These are phyloP conservation scores for Hypoxylon sp. DNA, from an alignment of 2,329 filamentous ascomycete species.

Conservation along the genomic window DNA sequence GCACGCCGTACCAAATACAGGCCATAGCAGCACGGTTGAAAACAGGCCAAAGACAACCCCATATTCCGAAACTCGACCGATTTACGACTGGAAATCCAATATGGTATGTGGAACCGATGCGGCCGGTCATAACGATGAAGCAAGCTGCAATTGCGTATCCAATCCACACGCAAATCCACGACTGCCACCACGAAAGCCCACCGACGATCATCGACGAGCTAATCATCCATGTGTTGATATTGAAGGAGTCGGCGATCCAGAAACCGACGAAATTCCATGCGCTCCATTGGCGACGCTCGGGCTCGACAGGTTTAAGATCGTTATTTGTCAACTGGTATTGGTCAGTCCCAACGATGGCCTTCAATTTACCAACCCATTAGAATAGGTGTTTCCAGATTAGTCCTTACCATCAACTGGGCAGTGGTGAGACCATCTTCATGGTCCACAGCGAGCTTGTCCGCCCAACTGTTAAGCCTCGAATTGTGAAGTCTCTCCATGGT, in stretches of 20 bases:
- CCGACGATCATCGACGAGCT: slow-evolving; percentile 80
- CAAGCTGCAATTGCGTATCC: slow-evolving; percentile 80
- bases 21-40: slow-evolving; percentile 89
- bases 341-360: slow-evolving; percentile 25
- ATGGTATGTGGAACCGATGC: slow-evolving; percentile 87
- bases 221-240: slow-evolving; percentile 96
- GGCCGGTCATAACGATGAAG: slow-evolving; percentile 81
- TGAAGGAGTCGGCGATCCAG: slow-evolving; percentile 86
- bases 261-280: slow-evolving; percentile 89
- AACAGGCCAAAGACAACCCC: slow-evolving; percentile 88
- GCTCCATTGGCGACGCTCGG: slow-evolving; percentile 81
- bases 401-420: slow-evolving; percentile 77
- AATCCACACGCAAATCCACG: slow-evolving; percentile 87
- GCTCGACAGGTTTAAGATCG: slow-evolving; percentile 83
- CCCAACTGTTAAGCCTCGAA: slow-evolving; percentile 53
- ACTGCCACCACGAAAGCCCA: slow-evolving; percentile 90
- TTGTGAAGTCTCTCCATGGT: slow-evolving; percentile 48
- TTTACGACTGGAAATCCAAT: slow-evolving; percentile 86
- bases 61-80: slow-evolving; percentile 84
- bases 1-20: slow-evolving; percentile 88
- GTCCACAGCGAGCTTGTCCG: slow-evolving; percentile 73
- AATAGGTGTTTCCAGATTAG: slow-evolving; percentile 10
- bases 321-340: slow-evolving; percentile 74
- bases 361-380: slow-evolving; percentile 1
- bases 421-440: slow-evolving; percentile 79